Percentiles rank a stretch among this genome's conserved stretches.
Conservation (phyloP, 768 basidiomycete genomes). For the Podaxis rugospora region DNA sequence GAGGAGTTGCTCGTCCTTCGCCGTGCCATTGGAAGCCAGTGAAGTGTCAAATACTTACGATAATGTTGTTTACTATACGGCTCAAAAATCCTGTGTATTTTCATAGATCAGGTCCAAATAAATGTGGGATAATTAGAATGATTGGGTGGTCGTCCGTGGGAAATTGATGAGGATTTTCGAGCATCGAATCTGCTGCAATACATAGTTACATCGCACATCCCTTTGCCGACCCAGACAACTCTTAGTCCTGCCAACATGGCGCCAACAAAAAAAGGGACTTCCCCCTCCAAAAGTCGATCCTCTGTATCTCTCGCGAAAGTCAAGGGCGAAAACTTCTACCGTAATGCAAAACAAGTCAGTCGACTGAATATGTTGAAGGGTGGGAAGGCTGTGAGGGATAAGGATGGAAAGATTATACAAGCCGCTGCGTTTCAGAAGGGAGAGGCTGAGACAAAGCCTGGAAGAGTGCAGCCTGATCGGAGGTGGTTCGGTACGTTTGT, state of each 20-base stretch:
- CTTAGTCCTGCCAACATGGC: constrained; percentile 27
- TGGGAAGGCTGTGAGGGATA: constrained; percentile 87
- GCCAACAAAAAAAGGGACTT: constrained; percentile 31
- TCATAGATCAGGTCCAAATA: background rate
- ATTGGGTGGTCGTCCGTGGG: background rate
- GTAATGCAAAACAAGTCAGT: constrained; percentile 84
- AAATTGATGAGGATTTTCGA: constrained; percentile 7
- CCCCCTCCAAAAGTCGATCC: constrained; percentile 37
- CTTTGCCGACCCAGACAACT: background rate
- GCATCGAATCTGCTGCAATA: background rate
- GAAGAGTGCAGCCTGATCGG: constrained; percentile 90
- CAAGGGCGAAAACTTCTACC: constrained; percentile 98
- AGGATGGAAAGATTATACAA: constrained; percentile 87
- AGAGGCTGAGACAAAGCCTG: constrained; percentile 87
- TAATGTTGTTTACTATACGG: background rate
- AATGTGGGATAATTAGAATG: background rate
- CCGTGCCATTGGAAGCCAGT: constrained; percentile 17
- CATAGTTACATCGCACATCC: background rate
- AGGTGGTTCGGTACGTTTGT: constrained; percentile 88
- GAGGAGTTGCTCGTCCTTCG: constrained; percentile 72
- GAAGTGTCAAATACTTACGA: background rate
- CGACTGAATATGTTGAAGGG: constrained; percentile 91
- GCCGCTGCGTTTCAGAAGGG: constrained; percentile 95
- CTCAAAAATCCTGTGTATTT: constrained; percentile 8
- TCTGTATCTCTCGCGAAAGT: constrained; percentile 62